Conservation (phyloP, 768 basidiomycete genomes). For the Pisolithus microcarpus region DNA sequence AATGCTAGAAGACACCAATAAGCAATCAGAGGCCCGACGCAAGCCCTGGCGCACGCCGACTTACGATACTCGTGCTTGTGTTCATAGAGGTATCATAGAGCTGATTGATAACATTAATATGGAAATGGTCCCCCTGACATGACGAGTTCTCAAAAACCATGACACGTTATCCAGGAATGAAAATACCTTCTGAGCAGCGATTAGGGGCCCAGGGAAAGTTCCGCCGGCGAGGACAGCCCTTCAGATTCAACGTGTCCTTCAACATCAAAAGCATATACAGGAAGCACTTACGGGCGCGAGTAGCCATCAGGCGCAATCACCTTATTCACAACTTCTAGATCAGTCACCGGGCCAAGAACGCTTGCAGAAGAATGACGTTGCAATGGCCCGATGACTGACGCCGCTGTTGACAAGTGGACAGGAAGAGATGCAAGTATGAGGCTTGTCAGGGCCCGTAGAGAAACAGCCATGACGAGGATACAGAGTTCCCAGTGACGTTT, state of each 20-base stretch:
- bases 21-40: background rate
- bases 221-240: conserved; percentile 42
- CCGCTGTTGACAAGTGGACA: background rate
- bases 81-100: conserved; percentile 29
- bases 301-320: conserved; percentile 47
- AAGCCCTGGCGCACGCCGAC: conserved; percentile 4
- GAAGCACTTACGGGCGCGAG: conserved; percentile 25
- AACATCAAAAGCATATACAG: background rate
- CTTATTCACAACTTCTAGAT: conserved; percentile 36
- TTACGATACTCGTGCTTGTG: conserved; percentile 29
- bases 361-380: background rate
- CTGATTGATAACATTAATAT: conserved; percentile 31
- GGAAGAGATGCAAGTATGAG: background rate
- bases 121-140: conserved; percentile 28
- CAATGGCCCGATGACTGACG: conserved; percentile 1
- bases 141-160: background rate
- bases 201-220: conserved; percentile 42
- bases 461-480: background rate
- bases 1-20: conserved; percentile 34
- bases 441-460: background rate
- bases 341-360: conserved; percentile 20
- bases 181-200: conserved; percentile 36
- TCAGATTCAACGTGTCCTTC: conserved; percentile 14
- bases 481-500: too few species aligned
- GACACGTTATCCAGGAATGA: background rate